Evolutionary conservation across 139 green algal species (phyloP), one percentile per base, ranked within the genome.

Genomic region (Volvox africanus): DNA sequence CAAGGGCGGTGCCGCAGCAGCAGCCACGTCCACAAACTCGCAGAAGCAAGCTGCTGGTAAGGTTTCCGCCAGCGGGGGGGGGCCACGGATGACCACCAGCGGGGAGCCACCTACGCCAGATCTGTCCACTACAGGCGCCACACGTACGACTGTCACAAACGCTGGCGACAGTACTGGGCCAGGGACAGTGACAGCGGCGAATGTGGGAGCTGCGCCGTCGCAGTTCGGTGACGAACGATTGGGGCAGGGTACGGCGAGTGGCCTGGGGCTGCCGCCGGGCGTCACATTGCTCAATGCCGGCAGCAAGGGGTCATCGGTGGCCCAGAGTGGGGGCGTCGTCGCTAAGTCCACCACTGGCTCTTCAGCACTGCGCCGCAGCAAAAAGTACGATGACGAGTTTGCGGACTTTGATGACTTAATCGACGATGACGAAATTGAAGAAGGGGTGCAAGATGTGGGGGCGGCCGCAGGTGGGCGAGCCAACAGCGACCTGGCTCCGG

Each of bases 331-430:
- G 50, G 68, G 36, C 36, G 81, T 19, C 32, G 65, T 37, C 36
- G 26, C 19, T 0, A 67, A 65, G 61, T 32, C 81, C 78, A 32
- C 78, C 16, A 67, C 36, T 9, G 61, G 81, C 61, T 0, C n/a
- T 11, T 75, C 50, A 1, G 20, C 55, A 24, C 18, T 81, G 36
- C 71, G 86, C 35, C 86, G 50, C 50, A 83, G 71, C 50, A 83
- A 83, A 55, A 90, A 90, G 73, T 83, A 84, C 50, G 86, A 90
- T 0, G 86, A 90, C 32, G 86, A 90, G 86, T 90, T 90, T 62
- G 73, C n/a, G 18, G 86, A 83, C n/a, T 84, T 83, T 62, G 85
- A 89, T 30, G 83, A 88, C 21, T 24, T 81, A 3, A 22, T 69
- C 19, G 86, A 90, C 11, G 50, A 37, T 6, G 68, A 81, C 18